Evolutionary conservation across 768 basidiomycete genomes (phyloP), one percentile per base, ranked within the genome.

Genomic region (Guyanaporus albipodus): DNA sequence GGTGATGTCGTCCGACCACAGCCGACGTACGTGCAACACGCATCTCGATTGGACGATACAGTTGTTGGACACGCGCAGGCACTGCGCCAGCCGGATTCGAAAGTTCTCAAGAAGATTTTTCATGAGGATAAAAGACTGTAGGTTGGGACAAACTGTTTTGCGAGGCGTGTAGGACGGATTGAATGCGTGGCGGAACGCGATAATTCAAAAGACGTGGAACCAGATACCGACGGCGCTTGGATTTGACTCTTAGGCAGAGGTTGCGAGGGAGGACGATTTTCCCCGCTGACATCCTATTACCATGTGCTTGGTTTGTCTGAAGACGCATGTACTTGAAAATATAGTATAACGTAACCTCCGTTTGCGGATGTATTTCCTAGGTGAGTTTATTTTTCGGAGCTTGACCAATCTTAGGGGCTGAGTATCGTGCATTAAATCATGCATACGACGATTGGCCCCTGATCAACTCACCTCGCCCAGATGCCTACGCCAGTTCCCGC

Each of bases 91-190:
- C 24, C 42, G 26, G 19, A 12, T 57, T 34, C 39, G 4, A 48
- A 49, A 11, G 55, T 46, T 0, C 11, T 7, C 22, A 37, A n/a
- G 0, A 46, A 58, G 34, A n/a, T n/a, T n/a, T n/a, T n/a, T n/a
- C n/a, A n/a, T n/a, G n/a, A n/a, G n/a, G n/a, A n/a, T n/a, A n/a
- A n/a, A n/a, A n/a, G n/a, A n/a, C n/a, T n/a, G n/a, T n/a, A n/a
- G n/a, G n/a, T n/a, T 57, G 56, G 56, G 40, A 50, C 38, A 38
- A 39, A 4, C 14, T 32, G 22, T 54, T 58, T 39, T 58, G 56
- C 38, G 28, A 26, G 1, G 38, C 51, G 12, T 53, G 52, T 5
- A 53, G 40, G 31, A 8, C 35, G 14, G 24, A 35, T 9, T 54
- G 35, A 41, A 22, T 4, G 21, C 11, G 18, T 42, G 34, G 40